phyloP scores from a whole-genome alignment of 805 yeast species.

The Schizosaccharomyces osmophilus region DNA sequence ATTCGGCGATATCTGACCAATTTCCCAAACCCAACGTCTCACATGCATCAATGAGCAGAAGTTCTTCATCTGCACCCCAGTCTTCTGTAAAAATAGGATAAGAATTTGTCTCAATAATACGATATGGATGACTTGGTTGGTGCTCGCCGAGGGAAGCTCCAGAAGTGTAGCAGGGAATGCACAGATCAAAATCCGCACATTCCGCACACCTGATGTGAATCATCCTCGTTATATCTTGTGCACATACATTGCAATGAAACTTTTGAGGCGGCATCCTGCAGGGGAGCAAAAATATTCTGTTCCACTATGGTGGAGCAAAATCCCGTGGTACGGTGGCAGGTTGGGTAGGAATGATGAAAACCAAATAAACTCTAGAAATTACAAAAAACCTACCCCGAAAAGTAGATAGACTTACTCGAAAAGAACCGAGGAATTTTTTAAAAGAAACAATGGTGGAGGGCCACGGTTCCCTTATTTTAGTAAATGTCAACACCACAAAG shows the following conservation, averaged over 20 bases:
- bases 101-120: slow-evolving; percentile 78
- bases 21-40: slow-evolving; percentile 75
- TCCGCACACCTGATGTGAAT: slow-evolving; percentile 79
- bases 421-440: too few relatives aligned
- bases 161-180: slow-evolving; percentile 87
- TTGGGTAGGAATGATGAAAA: background rate
- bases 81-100: slow-evolving; percentile 73
- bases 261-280: slow-evolving; percentile 1
- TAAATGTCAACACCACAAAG: too few relatives aligned
- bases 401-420: too few relatives aligned
- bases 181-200: slow-evolving; percentile 82
- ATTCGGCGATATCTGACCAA: slow-evolving; percentile 96
- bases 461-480: too few relatives aligned
- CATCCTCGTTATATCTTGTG: slow-evolving; percentile 83
- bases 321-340: background rate
- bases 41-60: slow-evolving; percentile 68
- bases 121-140: slow-evolving; percentile 83
- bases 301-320: background rate
- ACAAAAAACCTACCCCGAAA: too few relatives aligned
- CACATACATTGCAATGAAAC: slow-evolving; percentile 60
- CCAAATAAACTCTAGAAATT: background rate
- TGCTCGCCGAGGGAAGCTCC: slow-evolving; percentile 66
- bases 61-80: slow-evolving; percentile 98
- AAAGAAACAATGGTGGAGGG: too few relatives aligned
- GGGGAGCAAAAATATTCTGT: background rate